Conservation (phyloP, 306 rosid genomes). For the Trifolium fragiferum region DNA sequence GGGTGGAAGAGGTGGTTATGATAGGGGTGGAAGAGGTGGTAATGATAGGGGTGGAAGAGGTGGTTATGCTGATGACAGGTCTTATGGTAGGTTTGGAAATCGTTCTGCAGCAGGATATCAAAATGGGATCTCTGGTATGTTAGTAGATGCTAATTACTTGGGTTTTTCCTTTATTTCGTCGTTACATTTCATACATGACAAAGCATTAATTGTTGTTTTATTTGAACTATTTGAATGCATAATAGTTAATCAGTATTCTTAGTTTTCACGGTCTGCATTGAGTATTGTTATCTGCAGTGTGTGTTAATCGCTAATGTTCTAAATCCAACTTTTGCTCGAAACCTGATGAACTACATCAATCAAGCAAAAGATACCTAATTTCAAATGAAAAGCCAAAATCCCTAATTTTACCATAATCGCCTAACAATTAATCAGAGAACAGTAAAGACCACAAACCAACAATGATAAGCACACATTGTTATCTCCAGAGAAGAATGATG, state of each 20-base stretch:
- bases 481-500: neutral
- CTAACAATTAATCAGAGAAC: neutral
- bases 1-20: slow-evolving; percentile 74
- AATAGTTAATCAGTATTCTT: neutral
- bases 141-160: slow-evolving; percentile 24
- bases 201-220: neutral
- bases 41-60: slow-evolving; percentile 67
- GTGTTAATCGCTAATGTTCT: neutral
- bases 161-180: slow-evolving; percentile 9
- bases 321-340: neutral
- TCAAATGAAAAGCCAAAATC: neutral
- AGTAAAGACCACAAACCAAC: neutral
- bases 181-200: slow-evolving; percentile 16
- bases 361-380: neutral
- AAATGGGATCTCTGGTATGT: slow-evolving; percentile 73
- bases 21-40: slow-evolving; percentile 73
- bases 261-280: slow-evolving; percentile 18
- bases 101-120: slow-evolving; percentile 74
- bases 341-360: neutral
- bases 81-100: slow-evolving; percentile 78
- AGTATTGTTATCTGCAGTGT: slow-evolving; percentile 4
- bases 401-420: neutral
- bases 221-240: slow-evolving; percentile 11
- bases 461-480: slow-evolving; percentile 1
- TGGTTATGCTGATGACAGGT: slow-evolving; percentile 77